Evolutionary conservation across 768 basidiomycete genomes (phyloP).

Genomic region (Rhodotorula toruloides): DNA sequence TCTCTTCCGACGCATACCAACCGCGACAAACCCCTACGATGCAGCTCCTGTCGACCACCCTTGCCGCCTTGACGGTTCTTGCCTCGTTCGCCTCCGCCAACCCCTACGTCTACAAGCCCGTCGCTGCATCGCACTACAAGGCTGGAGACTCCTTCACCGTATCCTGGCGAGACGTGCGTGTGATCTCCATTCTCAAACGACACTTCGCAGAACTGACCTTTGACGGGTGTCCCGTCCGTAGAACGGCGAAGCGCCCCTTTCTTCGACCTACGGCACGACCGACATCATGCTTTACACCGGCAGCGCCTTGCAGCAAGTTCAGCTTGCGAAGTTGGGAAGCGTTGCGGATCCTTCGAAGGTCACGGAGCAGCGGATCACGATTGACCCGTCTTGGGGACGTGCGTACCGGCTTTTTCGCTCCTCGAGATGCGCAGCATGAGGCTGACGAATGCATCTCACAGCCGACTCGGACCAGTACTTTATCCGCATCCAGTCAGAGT

Average conservation of each 20-base stretch:
- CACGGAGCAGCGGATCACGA: not conserved
- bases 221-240: not conserved
- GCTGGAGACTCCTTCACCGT: slow-evolving; percentile 7
- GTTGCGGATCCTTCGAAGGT: slow-evolving; percentile 9
- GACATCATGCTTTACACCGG: slow-evolving; percentile 17
- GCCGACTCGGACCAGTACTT: slow-evolving; percentile 22
- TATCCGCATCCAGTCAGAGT: slow-evolving; percentile 19
- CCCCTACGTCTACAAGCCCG: slow-evolving; percentile 13
- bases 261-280: not conserved
- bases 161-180: slow-evolving; percentile 5
- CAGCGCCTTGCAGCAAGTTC: not conserved
- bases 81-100: not conserved
- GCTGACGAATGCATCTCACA: not conserved
- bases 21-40: not conserved
- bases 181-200: too few species aligned
- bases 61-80: not conserved
- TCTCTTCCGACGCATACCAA: not conserved
- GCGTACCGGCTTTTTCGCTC: not conserved
- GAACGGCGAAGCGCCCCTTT: not conserved
- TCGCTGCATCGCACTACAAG: not conserved
- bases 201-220: not conserved
- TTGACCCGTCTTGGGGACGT: slow-evolving; percentile 11
- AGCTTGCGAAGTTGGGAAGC: slow-evolving; percentile 8
- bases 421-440: too few species aligned
- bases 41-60: not conserved